phyloP scores from a whole-genome alignment of 169 alveolate species.

The Theileria orientalis region DNA sequence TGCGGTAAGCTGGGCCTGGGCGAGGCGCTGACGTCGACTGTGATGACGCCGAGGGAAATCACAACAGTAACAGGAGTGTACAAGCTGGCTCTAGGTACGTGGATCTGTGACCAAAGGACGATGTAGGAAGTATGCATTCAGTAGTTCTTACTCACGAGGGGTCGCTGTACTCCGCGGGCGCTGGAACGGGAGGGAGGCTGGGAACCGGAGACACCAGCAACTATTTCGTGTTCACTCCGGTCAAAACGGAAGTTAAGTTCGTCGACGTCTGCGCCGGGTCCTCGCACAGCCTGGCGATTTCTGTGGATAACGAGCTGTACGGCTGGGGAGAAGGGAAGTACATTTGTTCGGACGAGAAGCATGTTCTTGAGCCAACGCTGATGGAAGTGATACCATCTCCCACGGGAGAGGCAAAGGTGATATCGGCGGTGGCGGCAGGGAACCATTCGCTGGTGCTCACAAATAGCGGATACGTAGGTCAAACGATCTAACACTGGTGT shows the following conservation, averaged over 20 bases:
- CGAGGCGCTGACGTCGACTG: conserved; percentile 60
- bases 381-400: conserved; percentile 51
- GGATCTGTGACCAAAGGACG: not conserved
- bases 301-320: conserved; percentile 68
- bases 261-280: conserved; percentile 72
- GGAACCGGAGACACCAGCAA: conserved; percentile 63
- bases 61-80: conserved; percentile 67
- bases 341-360: conserved; percentile 43
- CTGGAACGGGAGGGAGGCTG: conserved; percentile 77
- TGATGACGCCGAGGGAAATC: conserved; percentile 77
- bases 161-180: conserved; percentile 79
- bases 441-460: conserved; percentile 50
- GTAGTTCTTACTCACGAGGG: conserved; percentile 74
- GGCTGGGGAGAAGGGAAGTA: conserved; percentile 74
- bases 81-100: conserved; percentile 76
- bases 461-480: conserved; percentile 28
- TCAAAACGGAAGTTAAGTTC: conserved; percentile 63
- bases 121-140: conserved; percentile 66
- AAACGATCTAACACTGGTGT: not conserved
- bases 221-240: conserved; percentile 38
- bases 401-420: conserved; percentile 40
- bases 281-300: conserved; percentile 67
- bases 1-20: conserved; percentile 88
- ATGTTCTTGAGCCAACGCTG: conserved; percentile 30
- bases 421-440: conserved; percentile 21